These are phyloP conservation scores for Aspergillus incahuasiensis DNA, from an alignment of 495 filamentous ascomycete species.

Conservation along the genomic window DNA sequence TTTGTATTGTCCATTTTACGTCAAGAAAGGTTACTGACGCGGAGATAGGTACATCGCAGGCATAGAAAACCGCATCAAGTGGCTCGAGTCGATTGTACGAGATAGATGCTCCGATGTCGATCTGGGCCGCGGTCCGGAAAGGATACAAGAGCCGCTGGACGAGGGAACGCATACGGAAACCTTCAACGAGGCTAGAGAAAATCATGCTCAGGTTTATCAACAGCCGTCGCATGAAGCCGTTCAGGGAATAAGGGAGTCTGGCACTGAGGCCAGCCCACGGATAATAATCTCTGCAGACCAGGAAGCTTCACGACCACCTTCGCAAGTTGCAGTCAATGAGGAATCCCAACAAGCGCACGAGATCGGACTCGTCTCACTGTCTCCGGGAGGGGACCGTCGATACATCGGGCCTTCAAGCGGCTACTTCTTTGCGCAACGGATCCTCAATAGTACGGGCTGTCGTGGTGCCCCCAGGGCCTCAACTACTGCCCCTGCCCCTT, in stretches of 20 bases:
- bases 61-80: constrained; percentile 36
- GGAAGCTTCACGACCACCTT: background rate
- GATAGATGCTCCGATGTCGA: constrained; percentile 28
- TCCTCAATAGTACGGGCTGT: constrained; percentile 35
- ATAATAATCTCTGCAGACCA: background rate
- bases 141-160: background rate
- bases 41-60: constrained; percentile 33
- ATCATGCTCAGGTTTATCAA: background rate
- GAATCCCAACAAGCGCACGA: constrained; percentile 31
- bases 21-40: background rate
- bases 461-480: constrained; percentile 9
- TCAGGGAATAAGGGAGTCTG: background rate
- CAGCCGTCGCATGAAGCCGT: background rate
- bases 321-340: background rate
- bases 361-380: constrained; percentile 36
- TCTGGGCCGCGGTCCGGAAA: constrained; percentile 21
- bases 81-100: constrained; percentile 39
- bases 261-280: background rate
- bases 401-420: constrained; percentile 41
- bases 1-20: too few relatives aligned
- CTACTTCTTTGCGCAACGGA: constrained; percentile 39
- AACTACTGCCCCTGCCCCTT: background rate
- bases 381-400: constrained; percentile 29
- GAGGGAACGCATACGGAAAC: constrained; percentile 5
- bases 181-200: background rate